Evolutionary conservation across 208 protist genomes (phyloP).

Genomic region (Trypanosoma platydactyli): DNA sequence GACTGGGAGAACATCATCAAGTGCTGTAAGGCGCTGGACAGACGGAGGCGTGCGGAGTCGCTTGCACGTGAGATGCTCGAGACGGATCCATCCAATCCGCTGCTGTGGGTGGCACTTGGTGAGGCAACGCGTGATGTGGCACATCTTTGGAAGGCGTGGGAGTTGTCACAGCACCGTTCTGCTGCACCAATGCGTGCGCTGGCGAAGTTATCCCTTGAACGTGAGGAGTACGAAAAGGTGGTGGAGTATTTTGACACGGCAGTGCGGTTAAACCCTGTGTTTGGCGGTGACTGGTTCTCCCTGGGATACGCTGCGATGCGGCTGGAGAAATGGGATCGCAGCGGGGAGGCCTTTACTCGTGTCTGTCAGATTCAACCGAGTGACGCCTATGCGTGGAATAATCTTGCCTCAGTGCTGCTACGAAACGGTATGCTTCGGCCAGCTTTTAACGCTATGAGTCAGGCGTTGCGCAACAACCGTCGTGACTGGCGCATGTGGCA

Average conservation of each 20-base stretch:
- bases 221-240: slow-evolving; percentile 84
- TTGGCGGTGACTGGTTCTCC: slow-evolving; percentile 92
- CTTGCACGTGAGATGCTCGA: slow-evolving; percentile 82
- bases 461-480: slow-evolving; percentile 84
- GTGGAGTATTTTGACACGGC: slow-evolving; percentile 90
- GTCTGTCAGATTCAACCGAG: slow-evolving; percentile 89
- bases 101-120: slow-evolving; percentile 89
- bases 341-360: slow-evolving; percentile 86
- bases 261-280: slow-evolving; percentile 85
- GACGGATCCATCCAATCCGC: slow-evolving; percentile 79
- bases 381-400: slow-evolving; percentile 92
- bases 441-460: slow-evolving; percentile 90
- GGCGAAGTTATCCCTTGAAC: slow-evolving; percentile 77
- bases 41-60: slow-evolving; percentile 81
- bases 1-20: slow-evolving; percentile 91
- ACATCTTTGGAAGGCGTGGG: slow-evolving; percentile 90
- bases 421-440: slow-evolving; percentile 74
- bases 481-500: slow-evolving; percentile 92
- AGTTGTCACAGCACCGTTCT: slow-evolving; percentile 78
- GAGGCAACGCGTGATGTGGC: slow-evolving; percentile 85
- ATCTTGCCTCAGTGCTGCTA: slow-evolving; percentile 86
- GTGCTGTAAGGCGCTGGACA: slow-evolving; percentile 90
- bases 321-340: slow-evolving; percentile 63
- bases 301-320: slow-evolving; percentile 84
- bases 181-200: slow-evolving; percentile 88